Percentiles rank a stretch among this genome's conserved stretches.
These are phyloP conservation scores for Aureobasidium pullulans DNA, from an alignment of 2,329 filamentous ascomycete genomes.

Conservation along the genomic window DNA sequence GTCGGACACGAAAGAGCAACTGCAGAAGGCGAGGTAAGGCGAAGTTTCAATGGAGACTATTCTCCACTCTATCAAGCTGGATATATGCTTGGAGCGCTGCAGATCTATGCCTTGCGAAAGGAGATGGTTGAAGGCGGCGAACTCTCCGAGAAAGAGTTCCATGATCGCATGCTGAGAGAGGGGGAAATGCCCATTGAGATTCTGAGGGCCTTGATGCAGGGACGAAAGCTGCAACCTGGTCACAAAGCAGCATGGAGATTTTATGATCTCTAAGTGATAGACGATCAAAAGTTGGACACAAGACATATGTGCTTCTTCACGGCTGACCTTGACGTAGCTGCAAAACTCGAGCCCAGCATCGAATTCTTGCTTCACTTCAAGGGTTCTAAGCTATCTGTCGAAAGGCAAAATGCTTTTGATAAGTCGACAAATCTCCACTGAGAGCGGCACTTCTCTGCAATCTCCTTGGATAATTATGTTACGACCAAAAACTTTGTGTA, in stretches of 20 bases:
- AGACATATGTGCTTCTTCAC: too few species aligned
- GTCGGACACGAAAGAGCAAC: conserved; percentile 54
- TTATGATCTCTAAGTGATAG: conserved; percentile 24
- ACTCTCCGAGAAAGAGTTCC: conserved; percentile 48
- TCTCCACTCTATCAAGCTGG: conserved; percentile 52
- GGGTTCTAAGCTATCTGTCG: too few species aligned
- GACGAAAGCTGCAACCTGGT: conserved; percentile 35
- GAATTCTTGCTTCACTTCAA: too few species aligned
- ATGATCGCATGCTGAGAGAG: conserved; percentile 45
- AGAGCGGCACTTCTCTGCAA: too few species aligned
- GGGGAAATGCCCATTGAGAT: conserved; percentile 52
- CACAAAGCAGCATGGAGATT: conserved; percentile 47
- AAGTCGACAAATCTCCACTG: too few species aligned
- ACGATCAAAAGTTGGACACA: not conserved
- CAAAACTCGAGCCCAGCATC: too few species aligned
- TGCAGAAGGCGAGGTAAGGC: conserved; percentile 53
- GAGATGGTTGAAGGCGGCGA: conserved; percentile 38
- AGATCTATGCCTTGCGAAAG: conserved; percentile 44
- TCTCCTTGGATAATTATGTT: too few species aligned
- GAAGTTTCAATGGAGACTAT: conserved; percentile 51
- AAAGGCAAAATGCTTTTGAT: too few species aligned
- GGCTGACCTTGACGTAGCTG: too few species aligned
- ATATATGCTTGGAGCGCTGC: conserved; percentile 54
- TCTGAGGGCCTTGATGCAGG: conserved; percentile 42
- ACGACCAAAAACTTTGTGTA: too few species aligned